These are phyloP conservation scores for Sporisorium iseilematis-ciliati DNA, from an alignment of 1,284 basidiomycete species.

Conservation along the genomic window DNA sequence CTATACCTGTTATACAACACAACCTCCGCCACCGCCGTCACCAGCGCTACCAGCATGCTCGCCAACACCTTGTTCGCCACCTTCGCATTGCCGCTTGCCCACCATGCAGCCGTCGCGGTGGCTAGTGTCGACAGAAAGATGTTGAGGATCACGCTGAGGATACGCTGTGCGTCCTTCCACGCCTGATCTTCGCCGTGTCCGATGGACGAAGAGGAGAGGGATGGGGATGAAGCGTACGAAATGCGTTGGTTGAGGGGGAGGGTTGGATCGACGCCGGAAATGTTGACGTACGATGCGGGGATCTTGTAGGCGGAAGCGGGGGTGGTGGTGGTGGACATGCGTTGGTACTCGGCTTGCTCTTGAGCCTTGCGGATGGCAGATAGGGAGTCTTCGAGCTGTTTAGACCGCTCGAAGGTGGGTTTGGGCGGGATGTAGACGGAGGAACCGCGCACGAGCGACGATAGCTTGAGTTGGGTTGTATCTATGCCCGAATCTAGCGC, in stretches of 20 bases:
- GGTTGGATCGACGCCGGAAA: constrained; percentile 39
- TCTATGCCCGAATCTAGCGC: neutral
- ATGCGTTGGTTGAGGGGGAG: constrained; percentile 32
- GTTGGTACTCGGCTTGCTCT: constrained; percentile 42
- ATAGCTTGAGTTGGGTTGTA: constrained; percentile 12
- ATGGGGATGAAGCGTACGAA: neutral
- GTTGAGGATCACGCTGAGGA: constrained; percentile 46
- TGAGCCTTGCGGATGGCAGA: constrained; percentile 35
- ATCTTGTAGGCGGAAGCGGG: constrained; percentile 16
- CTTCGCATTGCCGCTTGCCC: constrained; percentile 32
- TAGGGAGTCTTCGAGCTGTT: constrained; percentile 35
- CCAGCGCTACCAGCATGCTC: constrained; percentile 29
- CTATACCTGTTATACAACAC: constrained; percentile 47
- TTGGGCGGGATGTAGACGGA: constrained; percentile 39
- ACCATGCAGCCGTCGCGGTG: constrained; percentile 44
- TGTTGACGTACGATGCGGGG: constrained; percentile 31
- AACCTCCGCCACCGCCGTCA: constrained; percentile 38
- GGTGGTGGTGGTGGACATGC: constrained; percentile 28
- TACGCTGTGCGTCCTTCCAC: constrained; percentile 38
- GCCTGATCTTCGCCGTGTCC: constrained; percentile 25
- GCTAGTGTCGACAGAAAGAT: constrained; percentile 40
- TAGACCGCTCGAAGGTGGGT: constrained; percentile 30
- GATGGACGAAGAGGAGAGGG: neutral
- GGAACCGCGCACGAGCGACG: constrained; percentile 20
- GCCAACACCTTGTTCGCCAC: constrained; percentile 27